Evolutionary conservation across 768 basidiomycete species (phyloP).

Genomic region (Boletus edulis): DNA sequence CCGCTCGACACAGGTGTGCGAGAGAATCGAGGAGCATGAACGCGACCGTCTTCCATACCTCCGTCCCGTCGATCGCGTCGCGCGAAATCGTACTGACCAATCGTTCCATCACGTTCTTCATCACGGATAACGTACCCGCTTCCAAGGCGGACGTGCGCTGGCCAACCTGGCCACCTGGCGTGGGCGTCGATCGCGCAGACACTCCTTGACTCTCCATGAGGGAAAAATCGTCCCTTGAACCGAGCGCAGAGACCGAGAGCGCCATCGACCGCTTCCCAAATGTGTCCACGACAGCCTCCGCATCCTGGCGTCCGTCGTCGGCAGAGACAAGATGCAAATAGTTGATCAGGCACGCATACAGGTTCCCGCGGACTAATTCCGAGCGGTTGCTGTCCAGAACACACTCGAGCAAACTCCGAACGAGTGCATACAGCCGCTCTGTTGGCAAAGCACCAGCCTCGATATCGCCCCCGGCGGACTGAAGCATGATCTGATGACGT

Average conservation of each 20-base stretch:
- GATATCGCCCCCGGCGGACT: constrained; percentile 60
- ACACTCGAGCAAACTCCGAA: constrained; percentile 72
- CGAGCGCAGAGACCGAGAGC: constrained; percentile 34
- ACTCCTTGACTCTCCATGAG: constrained; percentile 38
- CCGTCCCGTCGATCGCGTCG: constrained; percentile 93
- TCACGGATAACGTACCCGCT: constrained; percentile 56
- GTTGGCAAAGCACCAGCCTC: constrained; percentile 71
- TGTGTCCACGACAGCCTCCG: constrained; percentile 14
- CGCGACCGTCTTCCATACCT: constrained; percentile 96
- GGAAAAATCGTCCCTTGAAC: constrained; percentile 39
- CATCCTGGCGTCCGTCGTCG: constrained; percentile 14
- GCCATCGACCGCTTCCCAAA: constrained; percentile 28
- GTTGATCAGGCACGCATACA: constrained; percentile 91
- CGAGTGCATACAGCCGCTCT: constrained; percentile 72
- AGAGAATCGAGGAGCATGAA: constrained; percentile 88
- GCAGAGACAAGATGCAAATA: constrained; percentile 68
- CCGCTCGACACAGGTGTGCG: constrained; percentile 64
- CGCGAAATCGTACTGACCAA: constrained; percentile 70
- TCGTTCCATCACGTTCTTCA: constrained; percentile 70
- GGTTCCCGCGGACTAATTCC: constrained; percentile 87
- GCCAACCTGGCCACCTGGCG: constrained; percentile 4
- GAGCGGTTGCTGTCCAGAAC: constrained; percentile 73
- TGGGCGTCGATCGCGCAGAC: constrained; percentile 22
- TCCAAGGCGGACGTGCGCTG: constrained; percentile 45
- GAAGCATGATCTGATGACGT: constrained; percentile 64